Evolutionary conservation across 2,329 filamentous ascomycete species (phyloP), one percentile per base, ranked within the genome.

Genomic region (Clonostachys byssicola): DNA sequence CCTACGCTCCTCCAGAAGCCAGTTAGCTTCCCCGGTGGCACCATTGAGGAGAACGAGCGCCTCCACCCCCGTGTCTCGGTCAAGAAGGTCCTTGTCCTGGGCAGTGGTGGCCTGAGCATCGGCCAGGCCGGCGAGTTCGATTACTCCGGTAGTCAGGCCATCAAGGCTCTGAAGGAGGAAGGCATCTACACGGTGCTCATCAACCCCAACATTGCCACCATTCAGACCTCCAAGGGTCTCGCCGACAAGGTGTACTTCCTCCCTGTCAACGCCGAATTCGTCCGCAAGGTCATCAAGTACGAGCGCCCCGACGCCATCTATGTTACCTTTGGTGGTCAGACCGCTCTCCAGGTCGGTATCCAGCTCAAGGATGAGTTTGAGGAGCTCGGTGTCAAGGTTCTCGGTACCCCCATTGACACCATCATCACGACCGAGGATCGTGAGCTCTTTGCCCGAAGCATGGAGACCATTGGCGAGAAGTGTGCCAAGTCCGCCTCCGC

Each of bases 171-270:
- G 59, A 97, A 97, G 71, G 88, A 97, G 67, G 94, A 97, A 71
- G 92, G 92, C 51, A 96, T 97, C 60, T 97, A 96, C 75, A 96
- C 94, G 4, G 86, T 99, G 53, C 77, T 99, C 53, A 97, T 99
- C 78, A 99, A 99, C 73, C 94, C 94, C 49, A 99, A 99, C 66
- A 97, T 99, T 64, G 94, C 94, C 55, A 99, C 94, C 1, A 97
- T 97, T 52, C 94, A 99, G 68, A 99, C 94, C 5, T 97, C 94
- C 46, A 96, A 96, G 73, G 94, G 94, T 54, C 76, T 99, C 46
- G 94, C 94, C 13, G 94, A 99, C 70, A 97, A 97, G 76, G 94
- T 99, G 45, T 99, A 97, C 73, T 99, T 97, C 78, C 77, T 97
- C 40, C 94, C 94, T 1, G 94, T 99, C 64, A 97, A 92, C 51